Base-by-base conservation (phyloP, 352 stramenopile species). In the Globisporangium nagaii region DNA sequence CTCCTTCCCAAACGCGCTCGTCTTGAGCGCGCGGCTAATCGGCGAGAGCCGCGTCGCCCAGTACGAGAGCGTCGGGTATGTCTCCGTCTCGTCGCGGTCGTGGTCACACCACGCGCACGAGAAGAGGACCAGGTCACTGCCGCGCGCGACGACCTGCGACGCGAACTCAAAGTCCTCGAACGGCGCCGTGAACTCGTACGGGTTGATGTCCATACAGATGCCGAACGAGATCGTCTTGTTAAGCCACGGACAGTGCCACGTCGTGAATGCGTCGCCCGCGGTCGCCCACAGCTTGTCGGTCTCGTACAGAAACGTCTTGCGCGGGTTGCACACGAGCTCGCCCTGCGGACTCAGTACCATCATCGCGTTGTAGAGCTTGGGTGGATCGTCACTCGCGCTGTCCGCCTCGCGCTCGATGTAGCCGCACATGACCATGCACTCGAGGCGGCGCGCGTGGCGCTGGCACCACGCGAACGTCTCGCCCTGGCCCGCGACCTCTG, bases 191-290 rank as follows among this genome's bases (percentile, higher is more conserved):
- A 95, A 93, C 62, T 93, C 75, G 49, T 88, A 63, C 19, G 86
- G 86, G 52, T 95, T 95, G 55, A 95, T 93, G 63, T 95, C 85
- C 85, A 95, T 95, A 60, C 85, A 95, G 56, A 95, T 92, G 35
- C 85, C 84, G 56, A 93, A 91, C 2, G 79, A 87, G 19, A 93
- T 86, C 6, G 70, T 79, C 62, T 84, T 82, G 58, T 83, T 31
- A 15, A 94, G 74, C 79, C 79, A 90, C 34, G 81, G 75, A 41
- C 84, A 93, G 60, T 80, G 54, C 78, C 78, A 93, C 24, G 71
- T 74, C 28, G 15, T 64, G 62, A 94, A 94, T 2, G 72, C 71
- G 15, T 70, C 63, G 20, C 79, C 81, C 0, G 79, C 49, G 0
- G 77, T 90, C 31, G 84, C 81, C 84, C 84, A 94, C 11, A 65